Base-by-base conservation (phyloP, 768 basidiomycete species). In the Russula olivacea region DNA sequence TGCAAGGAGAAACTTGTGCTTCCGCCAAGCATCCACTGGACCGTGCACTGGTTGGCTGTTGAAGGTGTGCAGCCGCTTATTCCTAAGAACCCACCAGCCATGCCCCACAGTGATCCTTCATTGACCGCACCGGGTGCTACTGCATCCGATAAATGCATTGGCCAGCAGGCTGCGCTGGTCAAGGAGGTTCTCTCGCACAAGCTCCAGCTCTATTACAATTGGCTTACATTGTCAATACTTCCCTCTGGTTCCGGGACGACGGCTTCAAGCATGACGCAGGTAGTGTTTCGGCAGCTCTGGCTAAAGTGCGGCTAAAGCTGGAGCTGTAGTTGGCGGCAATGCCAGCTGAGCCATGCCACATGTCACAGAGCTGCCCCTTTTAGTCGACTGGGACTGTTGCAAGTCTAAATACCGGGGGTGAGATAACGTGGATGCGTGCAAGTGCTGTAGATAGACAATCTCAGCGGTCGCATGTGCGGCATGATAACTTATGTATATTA, bases 1-100 rank as follows among this genome's bases (percentile, higher is more conserved):
- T 83, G 90, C 59, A 89, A 92, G 69, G 91, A 93, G 72, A 89
- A 93, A 73, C 86, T 93, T 38, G 78, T 82, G 1, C 75, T 94
- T 8, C 91, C 93, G 0, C 86, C 88, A 68, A 88, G 87, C 47
- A 86, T 91, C 59, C 85, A 80, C 68, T 95, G 91, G 88, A 89
- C 87, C 0, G 95, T 96, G 2, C 97, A 99, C 72, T 99, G 97
- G 97, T 81, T 99, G 36, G 95, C 95, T 0, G 93, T 99, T 43
- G 97, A 99, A 69, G 97, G 97, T 28, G 90, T 99, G 14, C 97
- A 98, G 70, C 95, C 96, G 0, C 82, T 93, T n/a, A 90, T 96
- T 55, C 91, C 92, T 15, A 93, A 97, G 72, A 98, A 98, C 72
- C 94, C 94, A 0, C 88, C 91, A n/a, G 86, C 87, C 1, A 78